These are phyloP conservation scores for Penicillium sp. DNA, from an alignment of 2,329 filamentous ascomycete genomes.

Conservation along the genomic window DNA sequence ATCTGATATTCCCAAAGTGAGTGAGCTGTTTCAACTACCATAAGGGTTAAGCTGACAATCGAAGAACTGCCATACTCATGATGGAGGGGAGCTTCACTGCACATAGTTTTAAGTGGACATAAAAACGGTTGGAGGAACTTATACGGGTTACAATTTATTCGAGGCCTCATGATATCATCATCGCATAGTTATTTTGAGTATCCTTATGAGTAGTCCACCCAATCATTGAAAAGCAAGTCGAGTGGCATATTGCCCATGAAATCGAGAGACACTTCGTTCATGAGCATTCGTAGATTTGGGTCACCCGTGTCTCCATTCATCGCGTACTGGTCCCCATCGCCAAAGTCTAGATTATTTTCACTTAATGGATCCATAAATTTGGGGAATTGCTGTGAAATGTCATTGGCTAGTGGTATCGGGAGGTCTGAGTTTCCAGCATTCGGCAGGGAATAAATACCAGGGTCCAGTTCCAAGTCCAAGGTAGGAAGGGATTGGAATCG, in stretches of 20 bases:
- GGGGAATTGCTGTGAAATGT: background rate
- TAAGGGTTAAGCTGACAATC: conserved; percentile 9
- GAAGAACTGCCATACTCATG: conserved; percentile 49
- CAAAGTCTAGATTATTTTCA: conserved; percentile 8
- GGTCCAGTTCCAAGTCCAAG: background rate
- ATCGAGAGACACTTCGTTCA: conserved; percentile 10
- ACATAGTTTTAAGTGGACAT: conserved; percentile 19
- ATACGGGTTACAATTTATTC: no score
- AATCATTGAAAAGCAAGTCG: conserved; percentile 10
- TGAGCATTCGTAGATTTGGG: conserved; percentile 6
- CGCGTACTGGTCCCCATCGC: background rate
- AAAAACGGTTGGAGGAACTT: no score
- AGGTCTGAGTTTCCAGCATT: background rate
- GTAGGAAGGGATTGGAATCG: conserved; percentile 1
- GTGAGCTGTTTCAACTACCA: conserved; percentile 7
- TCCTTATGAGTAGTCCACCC: conserved; percentile 1
- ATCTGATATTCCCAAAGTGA: conserved; percentile 31
- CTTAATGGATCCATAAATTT: background rate
- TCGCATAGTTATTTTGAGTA: no score
- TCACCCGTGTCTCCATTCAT: conserved; percentile 5
- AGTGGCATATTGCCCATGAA: conserved; percentile 12
- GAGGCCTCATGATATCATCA: no score
- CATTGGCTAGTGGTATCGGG: background rate
- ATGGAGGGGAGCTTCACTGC: conserved; percentile 47
- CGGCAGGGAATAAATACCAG: background rate